Evolutionary conservation across 805 yeast genomes (phyloP).

Genomic region (Yamadazyma kitorensis): DNA sequence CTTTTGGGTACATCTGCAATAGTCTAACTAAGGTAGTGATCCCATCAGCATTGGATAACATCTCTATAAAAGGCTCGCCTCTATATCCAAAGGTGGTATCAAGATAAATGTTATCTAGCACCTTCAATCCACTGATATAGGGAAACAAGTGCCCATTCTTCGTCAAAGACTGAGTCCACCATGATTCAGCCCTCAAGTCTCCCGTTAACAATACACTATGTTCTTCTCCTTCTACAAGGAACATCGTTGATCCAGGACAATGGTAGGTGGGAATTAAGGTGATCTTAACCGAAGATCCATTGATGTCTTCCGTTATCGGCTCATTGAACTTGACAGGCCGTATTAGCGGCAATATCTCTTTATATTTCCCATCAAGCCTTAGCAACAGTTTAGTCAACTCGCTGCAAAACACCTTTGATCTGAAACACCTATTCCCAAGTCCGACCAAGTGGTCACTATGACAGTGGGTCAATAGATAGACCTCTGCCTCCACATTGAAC

Average conservation of each 20-base stretch:
- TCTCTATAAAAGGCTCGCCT: constrained; percentile 47
- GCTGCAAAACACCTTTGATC: constrained; percentile 47
- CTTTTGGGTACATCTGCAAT: constrained; percentile 41
- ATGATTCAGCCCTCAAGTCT: constrained; percentile 53
- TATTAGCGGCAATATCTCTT: constrained; percentile 17
- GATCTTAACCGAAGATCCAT: constrained; percentile 22
- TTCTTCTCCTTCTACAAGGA: constrained; percentile 37
- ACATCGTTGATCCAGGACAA: constrained; percentile 60
- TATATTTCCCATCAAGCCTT: constrained; percentile 15
- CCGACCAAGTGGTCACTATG: constrained; percentile 58
- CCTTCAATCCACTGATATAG: constrained; percentile 29
- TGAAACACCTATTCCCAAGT: constrained; percentile 34
- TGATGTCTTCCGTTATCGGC: constrained; percentile 18
- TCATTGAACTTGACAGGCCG: constrained; percentile 18
- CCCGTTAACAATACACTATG: constrained; percentile 51
- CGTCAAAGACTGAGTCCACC: constrained; percentile 41
- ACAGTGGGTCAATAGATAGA: constrained; percentile 46
- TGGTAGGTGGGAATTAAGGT: constrained; percentile 52
- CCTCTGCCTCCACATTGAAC: constrained; percentile 22
- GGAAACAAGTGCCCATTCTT: constrained; percentile 43
- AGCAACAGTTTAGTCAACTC: constrained; percentile 25
- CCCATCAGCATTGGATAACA: constrained; percentile 42
- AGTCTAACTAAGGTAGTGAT: constrained; percentile 28
- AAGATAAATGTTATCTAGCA: constrained; percentile 46
- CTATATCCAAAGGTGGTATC: constrained; percentile 55